Percentiles rank a stretch among this genome's conserved stretches.
These are phyloP conservation scores for Zizania latifolia DNA, from an alignment of 176 grass and related monocot species.

Conservation along the genomic window DNA sequence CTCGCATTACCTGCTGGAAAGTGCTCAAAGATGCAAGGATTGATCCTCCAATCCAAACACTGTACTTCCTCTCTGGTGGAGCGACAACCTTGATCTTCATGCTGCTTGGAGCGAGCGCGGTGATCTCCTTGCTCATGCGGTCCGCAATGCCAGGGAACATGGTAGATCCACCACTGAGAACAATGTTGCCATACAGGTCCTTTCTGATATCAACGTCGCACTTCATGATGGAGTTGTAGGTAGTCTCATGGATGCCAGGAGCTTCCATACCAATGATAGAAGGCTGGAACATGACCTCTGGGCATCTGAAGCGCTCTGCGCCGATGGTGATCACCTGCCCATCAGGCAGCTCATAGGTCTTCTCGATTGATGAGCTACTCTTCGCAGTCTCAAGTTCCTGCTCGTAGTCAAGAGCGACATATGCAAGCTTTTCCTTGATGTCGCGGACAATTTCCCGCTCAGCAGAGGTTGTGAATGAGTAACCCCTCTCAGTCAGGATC, in stretches of 20 bases:
- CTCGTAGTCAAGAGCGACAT: slow-evolving; percentile 69
- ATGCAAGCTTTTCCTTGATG: slow-evolving; percentile 92
- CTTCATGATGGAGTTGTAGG: slow-evolving; percentile 89
- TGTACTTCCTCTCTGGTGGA: slow-evolving; percentile 83
- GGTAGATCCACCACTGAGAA: slow-evolving; percentile 83
- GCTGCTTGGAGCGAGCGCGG: slow-evolving; percentile 71
- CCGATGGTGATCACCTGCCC: slow-evolving; percentile 85
- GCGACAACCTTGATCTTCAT: slow-evolving; percentile 93
- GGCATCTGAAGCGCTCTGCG: slow-evolving; percentile 84
- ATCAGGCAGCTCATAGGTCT: slow-evolving; percentile 81
- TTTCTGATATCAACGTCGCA: slow-evolving; percentile 84
- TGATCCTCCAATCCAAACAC: slow-evolving; percentile 83
- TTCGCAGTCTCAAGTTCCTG: slow-evolving; percentile 78
- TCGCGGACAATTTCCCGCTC: slow-evolving; percentile 95
- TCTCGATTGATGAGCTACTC: slow-evolving; percentile 65
- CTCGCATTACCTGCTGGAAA: slow-evolving; percentile 70
- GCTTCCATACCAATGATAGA: slow-evolving; percentile 81
- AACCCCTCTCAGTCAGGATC: slow-evolving; percentile 82
- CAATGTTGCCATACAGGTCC: slow-evolving; percentile 82
- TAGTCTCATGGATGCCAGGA: slow-evolving; percentile 75
- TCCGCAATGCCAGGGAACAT: slow-evolving; percentile 84
- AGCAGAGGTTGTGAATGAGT: slow-evolving; percentile 82
- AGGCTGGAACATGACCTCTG: slow-evolving; percentile 90
- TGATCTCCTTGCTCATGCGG: slow-evolving; percentile 88
- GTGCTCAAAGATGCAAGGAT: slow-evolving; percentile 86